Evolutionary conservation across 2,329 filamentous ascomycete genomes (phyloP).

Genomic region (Penicillium decumbens): DNA sequence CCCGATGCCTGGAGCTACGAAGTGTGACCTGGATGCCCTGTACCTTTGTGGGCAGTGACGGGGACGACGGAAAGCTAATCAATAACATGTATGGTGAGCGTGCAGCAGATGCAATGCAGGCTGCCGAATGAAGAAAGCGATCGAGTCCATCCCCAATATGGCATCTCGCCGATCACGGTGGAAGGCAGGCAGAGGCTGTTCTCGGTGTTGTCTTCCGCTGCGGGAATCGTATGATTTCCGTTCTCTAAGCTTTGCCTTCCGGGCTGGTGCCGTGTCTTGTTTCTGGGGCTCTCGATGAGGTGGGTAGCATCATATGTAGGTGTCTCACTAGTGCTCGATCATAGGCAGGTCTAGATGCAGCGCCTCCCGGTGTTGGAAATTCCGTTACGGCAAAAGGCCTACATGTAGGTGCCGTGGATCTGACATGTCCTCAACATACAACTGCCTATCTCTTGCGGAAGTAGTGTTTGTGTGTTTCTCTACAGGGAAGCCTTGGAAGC

Average conservation of each 20-base stretch:
- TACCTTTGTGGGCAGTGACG: background rate
- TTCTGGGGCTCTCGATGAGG: background rate
- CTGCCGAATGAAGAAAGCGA: conserved; percentile 19
- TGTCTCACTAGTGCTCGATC: conserved; percentile 1
- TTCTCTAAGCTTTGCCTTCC: conserved; percentile 3
- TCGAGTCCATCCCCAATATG: conserved; percentile 15
- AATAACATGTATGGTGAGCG: conserved; percentile 11
- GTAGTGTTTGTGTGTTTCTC: background rate
- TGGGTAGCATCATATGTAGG: background rate
- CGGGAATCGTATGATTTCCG: conserved; percentile 8
- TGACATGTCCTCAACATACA: background rate
- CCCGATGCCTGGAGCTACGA: conserved; percentile 4
- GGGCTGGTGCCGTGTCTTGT: background rate
- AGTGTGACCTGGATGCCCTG: background rate
- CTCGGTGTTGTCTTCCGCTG: background rate
- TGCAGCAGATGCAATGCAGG: conserved; percentile 25
- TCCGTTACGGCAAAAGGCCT: too few relatives aligned
- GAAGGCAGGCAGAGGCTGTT: conserved; percentile 1
- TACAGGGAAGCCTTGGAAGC: too few relatives aligned
- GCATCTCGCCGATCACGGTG: conserved; percentile 3
- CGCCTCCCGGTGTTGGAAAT: background rate
- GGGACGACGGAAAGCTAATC: conserved; percentile 4
- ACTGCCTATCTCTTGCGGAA: background rate
- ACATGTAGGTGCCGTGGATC: too few relatives aligned
- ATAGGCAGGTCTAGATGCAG: background rate